phyloP scores from a whole-genome alignment of 106 monocot species.

The Hemerocallis citrina region DNA sequence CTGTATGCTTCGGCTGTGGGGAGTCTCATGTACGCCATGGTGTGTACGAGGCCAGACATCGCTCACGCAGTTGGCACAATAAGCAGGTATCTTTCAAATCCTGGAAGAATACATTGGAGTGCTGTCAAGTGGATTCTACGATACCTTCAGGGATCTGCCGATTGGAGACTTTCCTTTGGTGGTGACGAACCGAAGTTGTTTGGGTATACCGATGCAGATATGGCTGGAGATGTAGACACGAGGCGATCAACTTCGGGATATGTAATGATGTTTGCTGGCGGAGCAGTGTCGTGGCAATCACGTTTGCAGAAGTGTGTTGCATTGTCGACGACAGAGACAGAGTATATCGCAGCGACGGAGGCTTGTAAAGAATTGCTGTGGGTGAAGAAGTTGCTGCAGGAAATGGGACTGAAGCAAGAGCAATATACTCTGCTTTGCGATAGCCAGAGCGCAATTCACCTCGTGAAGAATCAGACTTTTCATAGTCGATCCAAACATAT shows the following conservation, averaged over 20 bases:
- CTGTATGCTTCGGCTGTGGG: constrained; percentile 9
- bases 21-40: constrained; percentile 23
- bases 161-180: not conserved
- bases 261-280: constrained; percentile 3
- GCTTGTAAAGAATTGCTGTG: not conserved
- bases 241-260: constrained; percentile 1
- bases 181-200: not conserved
- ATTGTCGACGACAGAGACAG: not conserved
- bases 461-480: no score
- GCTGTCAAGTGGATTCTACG: constrained; percentile 10
- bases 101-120: constrained; percentile 7
- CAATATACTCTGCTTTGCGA: no score
- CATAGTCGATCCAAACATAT: no score
- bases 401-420: no score
- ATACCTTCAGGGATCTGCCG: constrained; percentile 1
- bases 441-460: no score
- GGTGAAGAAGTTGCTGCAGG: no score
- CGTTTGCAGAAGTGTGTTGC: constrained; percentile 3
- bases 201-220: not conserved
- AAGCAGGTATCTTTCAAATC: constrained; percentile 11
- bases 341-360: constrained; percentile 1
- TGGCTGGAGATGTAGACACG: constrained; percentile 6
- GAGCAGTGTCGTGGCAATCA: constrained; percentile 4
- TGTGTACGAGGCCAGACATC: constrained; percentile 15
- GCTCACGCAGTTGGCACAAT: constrained; percentile 1